A percentile compares a stretch with the other conserved stretches of the same genome.
These are phyloP conservation scores for Pelargonium nanum DNA, from an alignment of 345 rosid genomes.

Conservation along the genomic window DNA sequence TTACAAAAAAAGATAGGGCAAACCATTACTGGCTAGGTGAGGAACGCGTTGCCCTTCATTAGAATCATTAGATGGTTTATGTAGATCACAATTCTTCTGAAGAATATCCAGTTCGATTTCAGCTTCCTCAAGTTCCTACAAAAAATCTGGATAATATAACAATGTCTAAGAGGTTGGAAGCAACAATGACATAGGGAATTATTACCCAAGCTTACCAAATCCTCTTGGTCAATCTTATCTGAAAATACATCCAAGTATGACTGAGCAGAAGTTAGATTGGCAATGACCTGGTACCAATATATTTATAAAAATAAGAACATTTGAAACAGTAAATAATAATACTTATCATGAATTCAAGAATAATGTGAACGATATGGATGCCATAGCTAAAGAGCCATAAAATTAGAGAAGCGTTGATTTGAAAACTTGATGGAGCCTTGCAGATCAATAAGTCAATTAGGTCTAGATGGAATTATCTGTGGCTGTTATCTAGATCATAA, in stretches of 20 bases:
- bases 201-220: conserved; percentile 33
- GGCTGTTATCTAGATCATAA: too few species aligned
- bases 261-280: conserved; percentile 56
- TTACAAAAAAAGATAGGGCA: neutral
- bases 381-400: neutral
- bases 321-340: conserved; percentile 1
- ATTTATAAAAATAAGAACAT: conserved; percentile 2
- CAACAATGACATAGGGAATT: conserved; percentile 1
- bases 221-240: conserved; percentile 33
- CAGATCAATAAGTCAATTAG: too few species aligned
- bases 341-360: neutral
- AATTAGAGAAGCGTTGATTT: too few species aligned
- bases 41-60: conserved; percentile 24
- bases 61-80: conserved; percentile 24
- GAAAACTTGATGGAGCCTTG: too few species aligned
- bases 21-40: conserved; percentile 24
- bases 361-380: neutral
- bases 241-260: conserved; percentile 58
- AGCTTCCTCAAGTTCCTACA: conserved; percentile 66
- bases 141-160: conserved; percentile 12
- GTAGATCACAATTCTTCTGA: conserved; percentile 29
- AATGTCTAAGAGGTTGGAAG: conserved; percentile 1
- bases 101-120: conserved; percentile 59
- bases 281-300: conserved; percentile 38
- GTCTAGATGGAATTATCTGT: too few species aligned